Conservation (phyloP, 345 rosid species). For the Citrus hindsii region DNA sequence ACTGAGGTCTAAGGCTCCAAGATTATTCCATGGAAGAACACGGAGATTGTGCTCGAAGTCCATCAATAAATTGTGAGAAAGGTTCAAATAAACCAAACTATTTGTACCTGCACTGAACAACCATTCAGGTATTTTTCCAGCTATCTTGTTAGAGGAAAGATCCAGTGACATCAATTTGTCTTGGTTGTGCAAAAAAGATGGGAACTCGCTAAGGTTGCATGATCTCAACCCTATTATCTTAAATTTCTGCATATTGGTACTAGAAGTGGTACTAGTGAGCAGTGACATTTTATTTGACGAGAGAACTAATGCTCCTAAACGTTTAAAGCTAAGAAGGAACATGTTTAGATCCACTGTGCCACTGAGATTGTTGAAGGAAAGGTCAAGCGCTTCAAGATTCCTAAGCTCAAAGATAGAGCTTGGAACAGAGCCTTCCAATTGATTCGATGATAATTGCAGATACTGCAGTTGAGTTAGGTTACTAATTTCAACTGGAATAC, state of each 20-base stretch:
- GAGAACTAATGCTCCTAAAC: accelerated
- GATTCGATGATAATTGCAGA: no score
- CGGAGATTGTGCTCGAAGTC: background rate
- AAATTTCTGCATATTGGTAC: no score
- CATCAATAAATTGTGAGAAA: background rate
- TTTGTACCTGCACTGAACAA: background rate
- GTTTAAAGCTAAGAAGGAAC: no score
- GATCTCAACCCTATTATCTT: background rate
- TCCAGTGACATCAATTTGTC: background rate
- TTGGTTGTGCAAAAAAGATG: background rate
- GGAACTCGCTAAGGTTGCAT: background rate
- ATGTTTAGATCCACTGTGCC: no score
- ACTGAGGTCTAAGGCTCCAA: background rate
- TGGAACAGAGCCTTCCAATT: no score
- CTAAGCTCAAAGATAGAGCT: no score
- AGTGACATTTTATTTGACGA: no score
- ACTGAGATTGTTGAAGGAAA: no score
- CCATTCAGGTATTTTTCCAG: background rate
- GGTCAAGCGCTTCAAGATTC: no score
- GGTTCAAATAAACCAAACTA: background rate
- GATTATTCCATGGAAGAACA: background rate
- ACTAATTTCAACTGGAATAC: background rate
- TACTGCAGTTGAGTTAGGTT: background rate
- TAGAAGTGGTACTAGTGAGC: no score
- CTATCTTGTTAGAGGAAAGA: background rate